Evolutionary conservation across 208 protist genomes (phyloP).

Genomic region (Strigomonas galati): DNA sequence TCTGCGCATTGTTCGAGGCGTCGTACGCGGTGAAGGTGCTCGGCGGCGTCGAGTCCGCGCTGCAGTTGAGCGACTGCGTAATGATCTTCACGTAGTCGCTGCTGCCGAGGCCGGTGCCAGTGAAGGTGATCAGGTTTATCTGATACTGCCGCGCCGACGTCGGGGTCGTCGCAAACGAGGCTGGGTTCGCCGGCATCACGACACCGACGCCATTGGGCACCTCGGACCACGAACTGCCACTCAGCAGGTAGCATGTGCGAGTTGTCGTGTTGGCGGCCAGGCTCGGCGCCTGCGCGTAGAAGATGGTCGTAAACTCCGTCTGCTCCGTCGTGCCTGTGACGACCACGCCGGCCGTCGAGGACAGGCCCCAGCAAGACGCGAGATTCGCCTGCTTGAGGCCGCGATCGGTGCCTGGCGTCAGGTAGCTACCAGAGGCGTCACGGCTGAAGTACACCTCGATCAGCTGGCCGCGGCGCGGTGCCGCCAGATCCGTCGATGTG

Average conservation of each 20-base stretch:
- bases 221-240: conserved; percentile 61
- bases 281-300: conserved; percentile 49
- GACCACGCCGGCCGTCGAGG: conserved; percentile 26
- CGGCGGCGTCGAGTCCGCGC: conserved; percentile 50
- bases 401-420: conserved; percentile 65
- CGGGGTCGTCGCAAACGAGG: conserved; percentile 52
- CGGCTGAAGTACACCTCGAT: conserved; percentile 54
- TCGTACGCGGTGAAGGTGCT: conserved; percentile 45
- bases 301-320: conserved; percentile 53
- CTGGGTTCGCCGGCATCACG: conserved; percentile 76
- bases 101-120: conserved; percentile 44
- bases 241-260: conserved; percentile 65
- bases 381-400: conserved; percentile 45
- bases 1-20: conserved; percentile 15
- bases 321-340: conserved; percentile 49
- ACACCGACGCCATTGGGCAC: conserved; percentile 43
- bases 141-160: conserved; percentile 32
- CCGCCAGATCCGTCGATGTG: conserved; percentile 22
- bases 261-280: conserved; percentile 24
- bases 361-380: conserved; percentile 68
- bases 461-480: conserved; percentile 75
- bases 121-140: conserved; percentile 59
- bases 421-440: conserved; percentile 33
- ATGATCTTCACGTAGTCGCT: conserved; percentile 79
- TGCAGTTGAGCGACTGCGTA: conserved; percentile 54